Evolutionary conservation across 441 rosid genomes (phyloP).

Genomic region (Kokia cookei): DNA sequence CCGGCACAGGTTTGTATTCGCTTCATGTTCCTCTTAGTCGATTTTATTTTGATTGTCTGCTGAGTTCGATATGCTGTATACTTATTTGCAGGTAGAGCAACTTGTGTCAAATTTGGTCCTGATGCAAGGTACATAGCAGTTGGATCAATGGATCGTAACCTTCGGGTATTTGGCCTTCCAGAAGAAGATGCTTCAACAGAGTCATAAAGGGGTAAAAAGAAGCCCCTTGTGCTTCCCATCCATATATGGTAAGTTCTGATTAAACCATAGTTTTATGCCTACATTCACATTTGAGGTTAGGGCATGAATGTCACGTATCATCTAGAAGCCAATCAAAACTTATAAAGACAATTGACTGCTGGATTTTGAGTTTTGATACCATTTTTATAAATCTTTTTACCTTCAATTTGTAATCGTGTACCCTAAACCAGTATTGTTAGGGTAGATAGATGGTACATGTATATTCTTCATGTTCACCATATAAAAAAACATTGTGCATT

Average conservation of each 20-base stretch:
- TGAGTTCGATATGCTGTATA: neutral
- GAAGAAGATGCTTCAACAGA: constrained; percentile 45
- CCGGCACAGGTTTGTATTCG: constrained; percentile 87
- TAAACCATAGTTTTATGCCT: neutral
- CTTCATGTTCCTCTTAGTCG: neutral
- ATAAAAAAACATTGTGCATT: too few species aligned
- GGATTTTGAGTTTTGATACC: too few species aligned
- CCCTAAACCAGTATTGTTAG: too few species aligned
- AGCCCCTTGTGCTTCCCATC: neutral
- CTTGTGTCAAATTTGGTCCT: constrained; percentile 74
- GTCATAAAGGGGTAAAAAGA: neutral
- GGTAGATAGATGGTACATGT: too few species aligned
- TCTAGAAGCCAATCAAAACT: neutral
- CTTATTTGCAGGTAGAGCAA: constrained; percentile 60
- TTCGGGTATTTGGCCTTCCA: constrained; percentile 82
- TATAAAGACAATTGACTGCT: neutral
- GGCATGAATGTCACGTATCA: neutral
- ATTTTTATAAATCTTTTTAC: too few species aligned
- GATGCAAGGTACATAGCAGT: constrained; percentile 87
- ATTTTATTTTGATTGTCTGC: neutral
- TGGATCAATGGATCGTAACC: constrained; percentile 97
- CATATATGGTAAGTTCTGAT: neutral
- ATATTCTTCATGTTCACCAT: too few species aligned
- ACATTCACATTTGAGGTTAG: neutral
- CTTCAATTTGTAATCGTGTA: too few species aligned